Evolutionary conservation across 2,329 filamentous ascomycete species (phyloP), one percentile per base, ranked within the genome.

Genomic region (Penicillium brasilianum): DNA sequence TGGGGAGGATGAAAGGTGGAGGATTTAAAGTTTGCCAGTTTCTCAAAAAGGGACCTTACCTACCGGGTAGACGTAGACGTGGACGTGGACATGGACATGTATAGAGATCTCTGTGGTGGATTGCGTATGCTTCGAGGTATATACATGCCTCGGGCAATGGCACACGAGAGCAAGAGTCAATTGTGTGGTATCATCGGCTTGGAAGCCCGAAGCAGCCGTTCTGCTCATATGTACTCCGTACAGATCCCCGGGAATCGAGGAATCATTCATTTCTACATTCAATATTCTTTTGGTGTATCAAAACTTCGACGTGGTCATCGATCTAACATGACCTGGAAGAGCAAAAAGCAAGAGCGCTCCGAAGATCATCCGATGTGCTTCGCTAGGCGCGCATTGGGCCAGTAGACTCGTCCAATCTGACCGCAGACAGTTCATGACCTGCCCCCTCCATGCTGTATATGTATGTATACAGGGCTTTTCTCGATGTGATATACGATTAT

Each of bases 401-500:
- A 55, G 57, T 41, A 59, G 64, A 68, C 66, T 65, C 52, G 51
- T 66, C 64, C 39, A 64, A 50, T 50, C 57, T 60, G 36, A 32
- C 41, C 49, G 14, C 32, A 20, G 43, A 59, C 59, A 59, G 20
- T 51, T 63, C 61, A 58, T 55, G 20, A 37, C 34, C 25, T 28
- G 25, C 25, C 25, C 39, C 18, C 18, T 11, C n/a, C 49, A 20
- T 22, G 28, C 49, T 51, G 14, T 48, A n/a, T 30, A 48, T 30
- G 44, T 48, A 48, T n/a, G 44, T 48, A 48, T n/a, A 30, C 30
- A 22, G 6, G 6, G 30, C 14, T n/a, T 13, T 22, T 22, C 6
- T 48, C 14, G 48, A 50, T 50, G 48, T 50, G 48, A 50, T 39
- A 25, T 53, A 18, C 18, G 34, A 53, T 34, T 39, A 4, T 10